These are phyloP conservation scores for Melocanna baccifera DNA, from an alignment of 176 grass and related monocot species.

Conservation along the genomic window DNA sequence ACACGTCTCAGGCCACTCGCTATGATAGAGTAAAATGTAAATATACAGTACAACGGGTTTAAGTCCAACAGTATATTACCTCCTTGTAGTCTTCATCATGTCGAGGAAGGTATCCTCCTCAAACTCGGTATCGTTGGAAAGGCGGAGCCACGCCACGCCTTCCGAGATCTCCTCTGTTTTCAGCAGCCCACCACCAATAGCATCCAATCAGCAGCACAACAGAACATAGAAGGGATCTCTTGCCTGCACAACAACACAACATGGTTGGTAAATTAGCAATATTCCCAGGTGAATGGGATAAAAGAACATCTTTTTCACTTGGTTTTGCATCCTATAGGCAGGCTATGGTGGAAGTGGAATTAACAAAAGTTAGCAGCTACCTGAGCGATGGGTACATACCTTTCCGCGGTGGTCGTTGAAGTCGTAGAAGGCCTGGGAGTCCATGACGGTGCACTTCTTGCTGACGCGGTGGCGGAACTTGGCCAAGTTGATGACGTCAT, in stretches of 20 bases:
- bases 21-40: no score
- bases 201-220: conserved; percentile 85
- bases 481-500: conserved; percentile 84
- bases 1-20: no score
- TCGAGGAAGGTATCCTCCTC: conserved; percentile 94
- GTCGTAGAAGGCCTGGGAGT: conserved; percentile 79
- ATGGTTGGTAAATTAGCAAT: background rate
- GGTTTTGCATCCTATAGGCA: no score
- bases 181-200: conserved; percentile 72
- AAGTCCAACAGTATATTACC: conserved; percentile 45
- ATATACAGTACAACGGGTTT: no score
- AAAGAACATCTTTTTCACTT: background rate
- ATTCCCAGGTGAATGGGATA: background rate
- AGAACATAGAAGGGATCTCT: conserved; percentile 90
- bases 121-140: conserved; percentile 95
- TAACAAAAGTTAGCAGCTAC: background rate
- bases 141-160: conserved; percentile 87
- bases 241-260: conserved; percentile 21
- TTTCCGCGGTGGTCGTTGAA: conserved; percentile 83
- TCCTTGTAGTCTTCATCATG: conserved; percentile 75
- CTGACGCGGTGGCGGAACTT: conserved; percentile 88
- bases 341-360: no score
- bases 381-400: conserved; percentile 22
- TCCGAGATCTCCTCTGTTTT: conserved; percentile 93
- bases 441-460: conserved; percentile 81